phyloP scores from a whole-genome alignment of 2,329 filamentous ascomycete species.

The Epicoccum sorghinum region DNA sequence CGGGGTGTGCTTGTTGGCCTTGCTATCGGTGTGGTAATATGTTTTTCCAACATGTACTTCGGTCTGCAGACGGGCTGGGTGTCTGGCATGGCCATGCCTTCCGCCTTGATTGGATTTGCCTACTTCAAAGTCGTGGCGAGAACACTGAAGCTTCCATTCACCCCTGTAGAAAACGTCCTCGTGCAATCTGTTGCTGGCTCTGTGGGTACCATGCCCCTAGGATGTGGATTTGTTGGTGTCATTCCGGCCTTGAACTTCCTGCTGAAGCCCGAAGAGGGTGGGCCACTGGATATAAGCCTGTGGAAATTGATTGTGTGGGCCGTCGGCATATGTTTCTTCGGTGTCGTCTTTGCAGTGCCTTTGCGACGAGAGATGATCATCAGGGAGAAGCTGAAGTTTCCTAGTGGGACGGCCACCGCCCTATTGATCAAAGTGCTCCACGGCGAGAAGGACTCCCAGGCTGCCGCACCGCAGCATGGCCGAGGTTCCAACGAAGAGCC shows the following conservation, averaged over 20 bases:
- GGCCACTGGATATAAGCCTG: constrained; percentile 73
- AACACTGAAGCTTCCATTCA: constrained; percentile 80
- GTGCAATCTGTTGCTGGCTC: constrained; percentile 95
- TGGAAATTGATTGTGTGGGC: constrained; percentile 88
- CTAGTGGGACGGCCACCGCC: constrained; percentile 93
- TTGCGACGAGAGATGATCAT: constrained; percentile 91
- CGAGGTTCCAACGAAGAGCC: constrained; percentile 18
- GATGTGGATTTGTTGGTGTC: constrained; percentile 94
- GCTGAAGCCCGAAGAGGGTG: constrained; percentile 76
- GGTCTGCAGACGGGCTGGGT: constrained; percentile 90
- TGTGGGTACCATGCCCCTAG: constrained; percentile 95
- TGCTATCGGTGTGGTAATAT: constrained; percentile 85
- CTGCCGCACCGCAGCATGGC: constrained; percentile 3
- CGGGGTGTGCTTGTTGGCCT: constrained; percentile 82
- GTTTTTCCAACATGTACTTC: constrained; percentile 98
- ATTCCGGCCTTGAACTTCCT: constrained; percentile 92
- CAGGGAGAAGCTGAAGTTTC: constrained; percentile 88
- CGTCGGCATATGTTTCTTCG: constrained; percentile 92
- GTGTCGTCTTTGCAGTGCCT: constrained; percentile 94
- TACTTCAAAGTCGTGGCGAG: constrained; percentile 82
- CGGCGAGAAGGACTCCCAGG: constrained; percentile 55
- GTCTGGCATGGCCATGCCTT: constrained; percentile 94
- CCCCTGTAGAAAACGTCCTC: constrained; percentile 93
- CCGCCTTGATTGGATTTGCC: constrained; percentile 90
- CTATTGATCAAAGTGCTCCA: constrained; percentile 91